Base-by-base conservation (phyloP, 2,329 filamentous ascomycete species). In the Colletotrichum sojae region DNA sequence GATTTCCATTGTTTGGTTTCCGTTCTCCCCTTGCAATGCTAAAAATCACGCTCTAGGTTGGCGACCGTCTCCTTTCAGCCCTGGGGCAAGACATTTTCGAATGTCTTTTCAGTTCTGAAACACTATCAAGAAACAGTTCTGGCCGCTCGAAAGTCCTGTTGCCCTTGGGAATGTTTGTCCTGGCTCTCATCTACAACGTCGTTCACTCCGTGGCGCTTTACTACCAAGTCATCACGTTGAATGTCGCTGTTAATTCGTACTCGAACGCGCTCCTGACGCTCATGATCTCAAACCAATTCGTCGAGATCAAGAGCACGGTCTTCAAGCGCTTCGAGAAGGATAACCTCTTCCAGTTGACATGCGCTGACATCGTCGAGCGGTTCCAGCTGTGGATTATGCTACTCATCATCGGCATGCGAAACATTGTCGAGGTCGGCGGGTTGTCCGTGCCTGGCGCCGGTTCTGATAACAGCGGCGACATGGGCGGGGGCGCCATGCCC, bases 271-370 rank as follows among this genome's bases (percentile, higher is more conserved):
- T 99, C 5, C 86, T 99, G 40, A 98, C 96, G 0, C 88, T 99
- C 1, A 85, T 99, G 2, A 89, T 99, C 78, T 98, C 95, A 6
- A 99, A 98, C 77, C 97, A 99, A 77, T 99, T 99, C 75, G 96
- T 99, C 51, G 96, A 99, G 82, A 97, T 99, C 85, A 99, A 99
- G 78, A 94, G 94, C 70, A 97, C 95, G 0, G 97, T 99, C 1
- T 99, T 99, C 85, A 98, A 99, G 83, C 96, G 95, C 70, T 97
- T 98, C 72, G 96, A 99, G 75, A 98, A 98, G 79, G 96, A 99
- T 77, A 98, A 97, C 73, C 84, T 97, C 0, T 99, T 99, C 77
- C 96, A 99, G 78, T 86, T 99, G 15, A 97, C 95, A 0, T 99
- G 96, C 73, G 95, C 96, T 4, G 96, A 99, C 77, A 92, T 99